Conservation (phyloP, 139 green algal genomes). For the Chlamydomonas asymmetrica region DNA sequence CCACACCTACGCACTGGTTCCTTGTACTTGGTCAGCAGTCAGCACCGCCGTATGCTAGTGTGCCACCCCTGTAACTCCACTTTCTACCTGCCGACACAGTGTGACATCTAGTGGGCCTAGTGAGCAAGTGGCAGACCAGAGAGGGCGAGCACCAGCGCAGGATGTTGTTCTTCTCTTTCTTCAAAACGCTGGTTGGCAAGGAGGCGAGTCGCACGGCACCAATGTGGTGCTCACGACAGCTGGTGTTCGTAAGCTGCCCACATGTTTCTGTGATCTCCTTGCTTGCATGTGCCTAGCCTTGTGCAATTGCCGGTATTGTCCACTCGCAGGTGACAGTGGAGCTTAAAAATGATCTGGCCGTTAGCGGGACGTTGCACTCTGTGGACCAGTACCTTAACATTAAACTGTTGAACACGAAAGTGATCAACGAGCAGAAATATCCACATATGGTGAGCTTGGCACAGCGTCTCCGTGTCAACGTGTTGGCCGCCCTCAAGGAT, state of each 20-base stretch:
- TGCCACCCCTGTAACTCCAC: too few species aligned
- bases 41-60: too few species aligned
- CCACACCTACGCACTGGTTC: too few species aligned
- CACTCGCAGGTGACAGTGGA: conserved; percentile 91
- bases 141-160: too few species aligned
- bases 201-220: too few species aligned
- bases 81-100: too few species aligned
- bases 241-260: background rate
- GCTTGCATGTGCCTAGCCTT: background rate
- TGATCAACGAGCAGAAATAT: conserved; percentile 90
- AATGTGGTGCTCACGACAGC: conserved; percentile 33
- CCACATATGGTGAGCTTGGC: conserved; percentile 87
- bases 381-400: conserved; percentile 99
- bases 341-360: conserved; percentile 98
- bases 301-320: background rate
- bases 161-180: conserved; percentile 89
- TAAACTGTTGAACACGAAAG: conserved; percentile 90
- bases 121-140: too few species aligned
- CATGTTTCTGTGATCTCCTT: background rate
- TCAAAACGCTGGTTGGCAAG: conserved; percentile 86
- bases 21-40: too few species aligned
- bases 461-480: background rate
- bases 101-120: too few species aligned
- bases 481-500: background rate
- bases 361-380: conserved; percentile 90